These are phyloP conservation scores for Biscutella auriculata DNA, from an alignment of 441 rosid genomes.

Conservation along the genomic window DNA sequence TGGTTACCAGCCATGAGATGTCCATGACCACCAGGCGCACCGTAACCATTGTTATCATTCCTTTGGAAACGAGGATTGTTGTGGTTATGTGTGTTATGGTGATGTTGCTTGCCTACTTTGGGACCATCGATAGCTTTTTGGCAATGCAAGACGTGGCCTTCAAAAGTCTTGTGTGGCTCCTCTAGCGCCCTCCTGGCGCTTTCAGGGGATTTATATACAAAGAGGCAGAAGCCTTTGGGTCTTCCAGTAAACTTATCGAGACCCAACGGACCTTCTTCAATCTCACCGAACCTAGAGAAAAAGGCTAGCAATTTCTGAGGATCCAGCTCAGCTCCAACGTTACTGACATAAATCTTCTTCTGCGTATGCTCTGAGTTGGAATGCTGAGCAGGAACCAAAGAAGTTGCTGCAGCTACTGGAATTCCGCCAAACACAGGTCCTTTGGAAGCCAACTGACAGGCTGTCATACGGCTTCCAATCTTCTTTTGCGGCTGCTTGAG, in stretches of 20 bases:
- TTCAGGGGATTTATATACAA: slow-evolving; percentile 47
- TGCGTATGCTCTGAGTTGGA: slow-evolving; percentile 34
- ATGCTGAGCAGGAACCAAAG: slow-evolving; percentile 19
- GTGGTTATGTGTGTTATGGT: slow-evolving; percentile 27
- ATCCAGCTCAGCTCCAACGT: slow-evolving; percentile 50
- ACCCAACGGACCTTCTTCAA: slow-evolving; percentile 78
- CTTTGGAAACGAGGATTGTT: slow-evolving; percentile 33
- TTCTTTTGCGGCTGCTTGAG: slow-evolving; percentile 58
- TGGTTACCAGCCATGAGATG: slow-evolving; percentile 64
- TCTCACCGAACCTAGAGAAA: slow-evolving; percentile 55
- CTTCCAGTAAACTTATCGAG: slow-evolving; percentile 64
- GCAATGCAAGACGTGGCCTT: slow-evolving; percentile 54
- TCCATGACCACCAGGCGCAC: slow-evolving; percentile 31
- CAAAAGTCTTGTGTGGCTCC: slow-evolving; percentile 64
- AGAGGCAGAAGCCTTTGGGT: slow-evolving; percentile 61
- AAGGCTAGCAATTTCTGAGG: slow-evolving; percentile 32
- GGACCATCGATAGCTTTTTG: slow-evolving; percentile 92
- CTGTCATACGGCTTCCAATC: slow-evolving; percentile 58
- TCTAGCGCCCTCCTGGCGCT: slow-evolving; percentile 52
- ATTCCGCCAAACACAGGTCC: slow-evolving; percentile 40
- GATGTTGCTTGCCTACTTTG: slow-evolving; percentile 41
- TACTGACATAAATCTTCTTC: slow-evolving; percentile 67
- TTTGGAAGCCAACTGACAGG: slow-evolving; percentile 59
- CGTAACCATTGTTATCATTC: slow-evolving; percentile 29
- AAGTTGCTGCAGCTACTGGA: slow-evolving; percentile 26